Base-by-base conservation (phyloP, 2,329 filamentous ascomycete genomes). In the Aspergillus fumigatiaffinis region DNA sequence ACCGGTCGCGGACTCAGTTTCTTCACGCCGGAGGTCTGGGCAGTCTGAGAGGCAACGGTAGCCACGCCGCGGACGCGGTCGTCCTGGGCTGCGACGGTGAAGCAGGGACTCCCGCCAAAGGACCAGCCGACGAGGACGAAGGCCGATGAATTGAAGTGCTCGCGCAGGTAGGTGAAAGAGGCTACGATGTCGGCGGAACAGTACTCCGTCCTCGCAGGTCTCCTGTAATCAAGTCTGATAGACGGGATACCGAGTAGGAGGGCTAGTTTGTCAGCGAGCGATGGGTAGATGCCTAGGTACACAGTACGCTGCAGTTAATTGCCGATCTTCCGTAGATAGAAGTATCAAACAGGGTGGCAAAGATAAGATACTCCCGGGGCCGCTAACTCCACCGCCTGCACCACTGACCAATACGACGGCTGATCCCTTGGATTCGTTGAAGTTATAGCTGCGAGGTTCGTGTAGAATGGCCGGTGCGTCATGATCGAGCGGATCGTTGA, bases 121-220 rank as follows among this genome's bases (percentile, higher is more conserved):
- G 71, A 75, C 76, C 76, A 79, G 49, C 77, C 76, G 1, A 77
- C 67, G 14, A 78, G 57, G 5, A 77, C 75, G 60, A 77, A 77
- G 25, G 60, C 66, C n/a, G 56, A 58, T 1, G 74, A 63, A 0
- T 60, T 64, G 58, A 69, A 73, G 26, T 64, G 57, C 14, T 68
- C 58, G 14, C 68, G 50, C 8, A 78, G 65, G 52, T 72, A 74
- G 29, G 70, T 60, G 69, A 79, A 73, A 4, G 69, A 70, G 9
- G 75, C 70, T 8, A 64, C 50, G 0, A 76, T 69, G 57, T 79
- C 76, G 7, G 64, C 56, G 3, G 70, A 65, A 62, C 77, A 78
- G 55, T 70, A 70, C 7, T 64, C 60, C 35, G 66, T 73, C 12
- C 65, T 58, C 0, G 73, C 75, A 1, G 75, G 72, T 47, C 66